Evolutionary conservation across 352 stramenopile species (phyloP).

Genomic region (Pythium aquatile): DNA sequence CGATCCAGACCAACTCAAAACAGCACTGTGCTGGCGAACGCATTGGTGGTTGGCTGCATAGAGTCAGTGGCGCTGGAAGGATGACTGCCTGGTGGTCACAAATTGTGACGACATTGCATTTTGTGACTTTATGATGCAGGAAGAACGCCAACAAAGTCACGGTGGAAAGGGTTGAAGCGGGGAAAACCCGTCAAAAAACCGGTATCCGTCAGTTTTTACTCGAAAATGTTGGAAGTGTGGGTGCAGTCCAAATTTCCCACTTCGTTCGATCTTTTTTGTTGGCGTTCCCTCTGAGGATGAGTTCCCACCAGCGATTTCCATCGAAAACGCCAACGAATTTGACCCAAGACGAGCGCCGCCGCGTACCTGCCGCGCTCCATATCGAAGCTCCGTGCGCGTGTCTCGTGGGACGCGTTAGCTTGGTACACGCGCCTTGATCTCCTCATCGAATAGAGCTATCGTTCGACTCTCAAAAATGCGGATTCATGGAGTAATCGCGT

Average conservation of each 20-base stretch:
- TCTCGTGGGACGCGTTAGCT: background rate
- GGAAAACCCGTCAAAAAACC: background rate
- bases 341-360: background rate
- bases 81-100: background rate
- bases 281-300: background rate
- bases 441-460: background rate
- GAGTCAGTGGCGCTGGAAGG: background rate
- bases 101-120: background rate
- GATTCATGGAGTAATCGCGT: background rate
- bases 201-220: background rate
- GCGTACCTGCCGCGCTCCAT: background rate
- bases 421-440: background rate
- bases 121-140: background rate
- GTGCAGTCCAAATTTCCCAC: background rate
- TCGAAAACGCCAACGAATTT: background rate
- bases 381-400: background rate
- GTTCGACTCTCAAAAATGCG: background rate
- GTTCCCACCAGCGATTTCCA: background rate
- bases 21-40: too few relatives aligned
- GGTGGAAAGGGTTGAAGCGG: constrained; percentile 1
- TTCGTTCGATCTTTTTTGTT: constrained; percentile 8
- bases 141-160: background rate
- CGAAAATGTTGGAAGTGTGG: background rate
- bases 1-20: background rate
- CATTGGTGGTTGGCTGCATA: background rate